Conservation (phyloP, 225 moss, liverwort and hornwort genomes). For the Thuidium tamariscinum region DNA sequence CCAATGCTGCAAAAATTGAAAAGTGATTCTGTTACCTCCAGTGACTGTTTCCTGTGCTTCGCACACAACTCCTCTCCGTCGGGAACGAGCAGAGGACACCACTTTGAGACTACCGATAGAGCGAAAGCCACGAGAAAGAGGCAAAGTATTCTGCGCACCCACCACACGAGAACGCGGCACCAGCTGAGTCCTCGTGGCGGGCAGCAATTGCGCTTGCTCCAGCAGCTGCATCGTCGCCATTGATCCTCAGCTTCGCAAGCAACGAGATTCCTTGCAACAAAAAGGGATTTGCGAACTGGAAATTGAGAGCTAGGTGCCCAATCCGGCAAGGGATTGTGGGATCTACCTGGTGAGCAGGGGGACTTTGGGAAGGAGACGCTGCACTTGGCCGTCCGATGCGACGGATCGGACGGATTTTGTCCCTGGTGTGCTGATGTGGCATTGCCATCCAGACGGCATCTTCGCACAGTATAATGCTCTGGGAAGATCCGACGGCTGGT, state of each 20-base stretch:
- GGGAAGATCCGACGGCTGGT: not conserved
- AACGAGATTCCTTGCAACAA: not conserved
- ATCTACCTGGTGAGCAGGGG: too few species aligned
- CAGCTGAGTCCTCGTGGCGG: not conserved
- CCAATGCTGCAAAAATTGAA: not conserved
- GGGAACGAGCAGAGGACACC: not conserved
- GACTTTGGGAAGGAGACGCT: not conserved
- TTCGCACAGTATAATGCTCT: not conserved
- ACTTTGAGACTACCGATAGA: not conserved
- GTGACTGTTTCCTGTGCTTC: slow-evolving; percentile 30
- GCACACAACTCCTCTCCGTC: not conserved
- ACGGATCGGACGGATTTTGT: not conserved
- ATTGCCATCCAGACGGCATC: not conserved
- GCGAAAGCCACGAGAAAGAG: not conserved
- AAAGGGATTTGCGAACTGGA: not conserved
- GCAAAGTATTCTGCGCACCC: not conserved
- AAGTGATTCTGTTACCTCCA: slow-evolving; percentile 10
- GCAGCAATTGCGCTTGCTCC: not conserved
- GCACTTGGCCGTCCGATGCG: not conserved
- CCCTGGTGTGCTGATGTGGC: not conserved
- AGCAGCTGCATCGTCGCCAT: slow-evolving; percentile 23
- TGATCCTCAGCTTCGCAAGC: not conserved
- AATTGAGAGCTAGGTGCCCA: not conserved
- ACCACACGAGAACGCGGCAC: not conserved
- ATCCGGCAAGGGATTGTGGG: too few species aligned